Evolutionary conservation across 2,329 filamentous ascomycete species (phyloP), one percentile per base, ranked within the genome.

Genomic region (Elsinoe australis): DNA sequence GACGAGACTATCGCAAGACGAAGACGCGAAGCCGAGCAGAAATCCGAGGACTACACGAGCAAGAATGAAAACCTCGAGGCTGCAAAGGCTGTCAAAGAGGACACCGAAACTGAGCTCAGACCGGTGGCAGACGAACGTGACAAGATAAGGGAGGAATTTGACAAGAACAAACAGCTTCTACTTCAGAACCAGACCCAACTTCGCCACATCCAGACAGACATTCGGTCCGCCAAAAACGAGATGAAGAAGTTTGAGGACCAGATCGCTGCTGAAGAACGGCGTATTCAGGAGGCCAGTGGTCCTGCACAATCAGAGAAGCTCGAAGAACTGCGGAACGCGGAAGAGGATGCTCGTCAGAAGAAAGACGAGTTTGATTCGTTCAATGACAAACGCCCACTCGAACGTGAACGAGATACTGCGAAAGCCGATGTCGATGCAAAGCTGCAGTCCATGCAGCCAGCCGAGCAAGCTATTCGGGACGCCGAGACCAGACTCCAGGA

Each of bases 221-320:
- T 88, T 6, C 79, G 74, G 51, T 66, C 64, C 10, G 74, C 75
- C 28, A 68, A 75, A 21, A 55, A 57, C 10, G 60, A 64, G 10
- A 70, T 76, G 17, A 51, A 59, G 15, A 64, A 67, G 2, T 63
- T 67, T 7, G 58, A 71, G 47, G 52, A 60, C 21, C 67, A 75
- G 10, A 75, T 81, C 22, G 52, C 61, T 2, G 69, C 72, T 3
- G 82, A 86, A 60, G 70, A 76, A 55, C 62, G 68, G 39, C 79
- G 82, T 3, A 72, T 95, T 31, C 62, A 62, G 12, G 64, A 63
- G 46, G 75, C 79, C 2, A 82, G 84, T 56, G 86, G 87, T 29
- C 84, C 83, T 19, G 78, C 77, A 18, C 79, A 85, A 58, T 71
- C 76, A 6, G 70, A 74, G 53, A 86, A 80, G 58, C 65, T 78